These are phyloP conservation scores for Wickerhamomyces strasburgensis DNA, from an alignment of 805 yeast genomes.

Conservation along the genomic window DNA sequence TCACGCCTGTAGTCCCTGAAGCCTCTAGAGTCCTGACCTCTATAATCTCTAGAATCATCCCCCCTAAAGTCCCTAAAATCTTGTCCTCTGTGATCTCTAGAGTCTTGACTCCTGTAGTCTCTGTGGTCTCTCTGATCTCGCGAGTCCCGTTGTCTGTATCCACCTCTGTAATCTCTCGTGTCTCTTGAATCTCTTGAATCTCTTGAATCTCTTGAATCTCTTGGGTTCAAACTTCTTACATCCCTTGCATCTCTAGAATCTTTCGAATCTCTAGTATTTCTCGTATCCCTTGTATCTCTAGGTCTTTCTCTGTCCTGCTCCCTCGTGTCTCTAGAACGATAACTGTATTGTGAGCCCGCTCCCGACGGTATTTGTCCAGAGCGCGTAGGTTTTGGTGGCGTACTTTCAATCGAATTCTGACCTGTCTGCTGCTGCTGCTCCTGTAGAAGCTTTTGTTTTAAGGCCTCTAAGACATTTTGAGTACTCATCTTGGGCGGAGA, in stretches of 20 bases:
- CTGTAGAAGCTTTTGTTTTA: constrained; percentile 23
- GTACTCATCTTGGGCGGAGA: too few relatives aligned
- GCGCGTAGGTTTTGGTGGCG: neutral
- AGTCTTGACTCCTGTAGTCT: neutral
- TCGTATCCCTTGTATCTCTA: constrained; percentile 5
- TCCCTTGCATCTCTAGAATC: constrained; percentile 7
- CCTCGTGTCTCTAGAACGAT: constrained; percentile 19
- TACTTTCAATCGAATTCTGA: neutral
- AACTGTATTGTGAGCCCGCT: neutral
- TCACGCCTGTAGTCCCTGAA: constrained; percentile 3
- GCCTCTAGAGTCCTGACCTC: neutral
- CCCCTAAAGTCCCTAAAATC: neutral
- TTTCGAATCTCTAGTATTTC: constrained; percentile 6
- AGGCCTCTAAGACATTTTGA: constrained; percentile 19
- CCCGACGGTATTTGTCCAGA: neutral
- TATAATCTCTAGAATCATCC: neutral
- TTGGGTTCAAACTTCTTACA: neutral
- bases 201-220: constrained; percentile 6
- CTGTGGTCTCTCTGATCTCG: constrained; percentile 5
- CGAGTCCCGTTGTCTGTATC: constrained; percentile 5
- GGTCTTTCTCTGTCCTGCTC: constrained; percentile 6
- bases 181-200: constrained; percentile 6
- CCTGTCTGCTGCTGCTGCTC: too few relatives aligned
- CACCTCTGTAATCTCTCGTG: constrained; percentile 7
- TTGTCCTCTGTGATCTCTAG: neutral